phyloP scores from a whole-genome alignment of 305 asterid species.

The Fraxinus dipetala region DNA sequence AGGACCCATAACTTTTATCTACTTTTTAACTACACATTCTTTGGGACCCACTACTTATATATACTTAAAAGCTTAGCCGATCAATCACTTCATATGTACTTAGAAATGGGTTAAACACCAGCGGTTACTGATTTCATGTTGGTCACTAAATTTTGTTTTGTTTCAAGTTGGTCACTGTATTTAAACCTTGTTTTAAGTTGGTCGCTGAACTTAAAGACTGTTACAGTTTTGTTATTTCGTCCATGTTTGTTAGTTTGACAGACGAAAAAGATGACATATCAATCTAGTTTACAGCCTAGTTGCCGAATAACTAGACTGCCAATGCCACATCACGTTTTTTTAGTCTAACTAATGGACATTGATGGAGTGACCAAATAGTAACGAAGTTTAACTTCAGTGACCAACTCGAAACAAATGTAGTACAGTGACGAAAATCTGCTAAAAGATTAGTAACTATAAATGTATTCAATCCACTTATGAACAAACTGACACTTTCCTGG shows the following conservation, averaged over 20 bases:
- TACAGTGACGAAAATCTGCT: neutral
- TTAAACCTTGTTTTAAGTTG: neutral
- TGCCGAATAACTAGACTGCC: neutral
- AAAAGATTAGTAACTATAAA: neutral
- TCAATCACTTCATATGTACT: conserved; percentile 6
- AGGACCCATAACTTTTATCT: neutral
- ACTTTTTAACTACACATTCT: neutral
- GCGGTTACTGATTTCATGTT: neutral
- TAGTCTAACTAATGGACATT: neutral
- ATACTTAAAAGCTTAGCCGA: neutral
- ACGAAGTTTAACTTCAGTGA: neutral
- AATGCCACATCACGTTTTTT: neutral
- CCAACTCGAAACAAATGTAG: neutral
- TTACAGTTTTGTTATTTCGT: neutral
- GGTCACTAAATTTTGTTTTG: neutral
- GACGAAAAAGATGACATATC: neutral
- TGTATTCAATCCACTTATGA: neutral
- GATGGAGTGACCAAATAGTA: neutral
- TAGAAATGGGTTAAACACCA: neutral
- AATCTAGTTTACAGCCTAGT: neutral
- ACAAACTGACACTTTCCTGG: conserved; percentile 14
- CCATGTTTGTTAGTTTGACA: neutral
- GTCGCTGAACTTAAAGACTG: neutral
- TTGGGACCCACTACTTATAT: neutral
- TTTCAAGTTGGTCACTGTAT: neutral